Evolutionary conservation across 2,329 filamentous ascomycete species (phyloP).

Genomic region (Helotiales sp.): DNA sequence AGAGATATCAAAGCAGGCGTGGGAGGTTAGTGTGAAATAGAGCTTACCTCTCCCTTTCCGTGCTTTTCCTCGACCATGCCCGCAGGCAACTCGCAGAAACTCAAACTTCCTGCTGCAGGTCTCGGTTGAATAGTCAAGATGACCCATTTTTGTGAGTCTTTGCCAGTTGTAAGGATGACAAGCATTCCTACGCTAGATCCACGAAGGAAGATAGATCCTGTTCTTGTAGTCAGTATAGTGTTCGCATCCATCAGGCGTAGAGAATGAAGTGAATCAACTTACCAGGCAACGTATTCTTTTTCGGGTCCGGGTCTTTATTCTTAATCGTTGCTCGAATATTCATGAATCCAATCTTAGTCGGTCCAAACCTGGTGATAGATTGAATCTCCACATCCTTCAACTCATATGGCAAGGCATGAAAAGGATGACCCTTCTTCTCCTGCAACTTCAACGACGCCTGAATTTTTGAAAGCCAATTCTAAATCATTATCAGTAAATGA

Average conservation of each 20-base stretch:
- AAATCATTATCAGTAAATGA: no score
- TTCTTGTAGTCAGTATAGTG: not conserved
- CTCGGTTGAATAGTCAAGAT: slow-evolving; percentile 49
- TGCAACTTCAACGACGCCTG: not conserved
- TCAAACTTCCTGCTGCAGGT: slow-evolving; percentile 7
- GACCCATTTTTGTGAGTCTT: slow-evolving; percentile 51
- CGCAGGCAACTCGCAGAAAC: slow-evolving; percentile 11
- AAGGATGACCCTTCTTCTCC: not conserved
- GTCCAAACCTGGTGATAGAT: not conserved
- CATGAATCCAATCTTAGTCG: not conserved
- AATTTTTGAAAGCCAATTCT: not conserved
- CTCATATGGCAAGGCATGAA: not conserved
- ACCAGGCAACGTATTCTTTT: no score
- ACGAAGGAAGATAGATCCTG: not conserved
- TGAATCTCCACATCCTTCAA: not conserved
- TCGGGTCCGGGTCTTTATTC: no score
- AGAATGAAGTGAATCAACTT: no score
- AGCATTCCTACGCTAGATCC: slow-evolving; percentile 59
- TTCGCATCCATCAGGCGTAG: no score
- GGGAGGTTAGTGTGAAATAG: no score
- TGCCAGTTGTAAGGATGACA: slow-evolving; percentile 31
- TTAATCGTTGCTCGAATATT: not conserved
- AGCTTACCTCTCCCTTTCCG: not conserved
- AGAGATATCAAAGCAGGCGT: no score
- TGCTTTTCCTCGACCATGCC: slow-evolving; percentile 12